Evolutionary conservation across 2,329 filamentous ascomycete species (phyloP).

Genomic region (Sarocladiaceae sp.): DNA sequence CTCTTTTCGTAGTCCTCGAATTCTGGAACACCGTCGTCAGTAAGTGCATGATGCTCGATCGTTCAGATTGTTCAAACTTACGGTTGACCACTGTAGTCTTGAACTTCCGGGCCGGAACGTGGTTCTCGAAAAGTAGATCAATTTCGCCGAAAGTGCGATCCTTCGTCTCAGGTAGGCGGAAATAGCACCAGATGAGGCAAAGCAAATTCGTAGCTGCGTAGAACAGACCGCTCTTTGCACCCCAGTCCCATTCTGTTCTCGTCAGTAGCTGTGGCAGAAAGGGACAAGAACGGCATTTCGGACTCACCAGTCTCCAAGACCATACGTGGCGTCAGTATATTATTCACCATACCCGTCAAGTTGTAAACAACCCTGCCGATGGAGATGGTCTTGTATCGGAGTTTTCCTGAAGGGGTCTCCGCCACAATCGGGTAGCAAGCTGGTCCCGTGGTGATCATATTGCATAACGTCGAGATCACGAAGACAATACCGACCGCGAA

Average conservation of each 20-base stretch:
- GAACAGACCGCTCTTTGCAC: conserved; percentile 31
- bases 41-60: neutral
- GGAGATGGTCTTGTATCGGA: conserved; percentile 39
- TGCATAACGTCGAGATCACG: conserved; percentile 23
- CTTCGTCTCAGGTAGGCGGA: conserved; percentile 24
- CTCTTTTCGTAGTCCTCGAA: conserved; percentile 1
- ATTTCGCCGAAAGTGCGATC: conserved; percentile 23
- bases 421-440: conserved; percentile 32
- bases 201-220: conserved; percentile 24
- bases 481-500: conserved; percentile 26
- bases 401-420: conserved; percentile 34
- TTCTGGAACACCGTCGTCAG: neutral
- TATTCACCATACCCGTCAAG: conserved; percentile 33
- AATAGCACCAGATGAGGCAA: conserved; percentile 30
- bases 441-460: conserved; percentile 28
- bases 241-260: conserved; percentile 25
- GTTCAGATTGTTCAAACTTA: neutral
- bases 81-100: conserved; percentile 21
- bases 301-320: conserved; percentile 10
- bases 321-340: conserved; percentile 30
- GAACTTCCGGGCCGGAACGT: conserved; percentile 18
- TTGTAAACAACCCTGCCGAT: conserved; percentile 37
- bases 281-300: neutral
- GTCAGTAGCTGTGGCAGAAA: neutral
- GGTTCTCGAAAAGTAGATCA: conserved; percentile 20